Percentiles rank a stretch among this genome's conserved stretches.
Conservation (phyloP, 768 basidiomycete genomes). For the Tulasnella sp. region DNA sequence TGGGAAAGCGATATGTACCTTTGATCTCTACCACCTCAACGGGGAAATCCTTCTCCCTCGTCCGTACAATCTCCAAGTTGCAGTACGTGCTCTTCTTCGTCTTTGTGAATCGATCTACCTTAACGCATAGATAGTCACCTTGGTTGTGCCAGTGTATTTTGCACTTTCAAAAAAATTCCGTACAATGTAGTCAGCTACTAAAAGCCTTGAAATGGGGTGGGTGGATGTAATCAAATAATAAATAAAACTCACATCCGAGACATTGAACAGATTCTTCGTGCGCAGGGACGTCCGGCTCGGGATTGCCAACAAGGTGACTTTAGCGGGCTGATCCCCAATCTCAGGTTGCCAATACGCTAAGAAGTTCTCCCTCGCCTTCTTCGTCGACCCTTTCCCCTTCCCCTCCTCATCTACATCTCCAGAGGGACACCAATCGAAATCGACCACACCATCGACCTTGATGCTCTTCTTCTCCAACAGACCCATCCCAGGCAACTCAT, state of each 20-base stretch:
- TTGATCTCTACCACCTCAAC: slow-evolving; percentile 97
- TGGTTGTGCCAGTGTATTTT: slow-evolving; percentile 98
- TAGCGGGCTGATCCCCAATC: slow-evolving; percentile 89
- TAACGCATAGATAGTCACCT: slow-evolving; percentile 96
- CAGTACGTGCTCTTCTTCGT: slow-evolving; percentile 98
- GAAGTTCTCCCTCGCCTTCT: slow-evolving; percentile 78
- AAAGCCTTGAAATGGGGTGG: too few relatives aligned
- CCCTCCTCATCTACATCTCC: slow-evolving; percentile 77
- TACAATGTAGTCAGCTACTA: background rate
- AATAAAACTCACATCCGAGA: slow-evolving; percentile 74
- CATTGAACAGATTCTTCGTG: slow-evolving; percentile 96
- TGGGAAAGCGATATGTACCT: slow-evolving; percentile 38
- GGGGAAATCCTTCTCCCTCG: slow-evolving; percentile 94
- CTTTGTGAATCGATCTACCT: slow-evolving; percentile 97
- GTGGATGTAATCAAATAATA: background rate
- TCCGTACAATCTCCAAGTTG: slow-evolving; percentile 94
- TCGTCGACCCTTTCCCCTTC: slow-evolving; percentile 35
- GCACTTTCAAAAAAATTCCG: slow-evolving; percentile 44
- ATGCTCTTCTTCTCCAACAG: slow-evolving; percentile 92
- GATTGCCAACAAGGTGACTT: slow-evolving; percentile 86
- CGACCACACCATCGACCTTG: slow-evolving; percentile 93
- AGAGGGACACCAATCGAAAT: slow-evolving; percentile 97
- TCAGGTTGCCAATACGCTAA: slow-evolving; percentile 97
- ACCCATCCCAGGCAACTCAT: slow-evolving; percentile 90
- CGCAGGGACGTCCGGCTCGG: slow-evolving; percentile 74